Percentiles rank a stretch among this genome's conserved stretches.
These are phyloP conservation scores for Graphiopsis chlorocephala DNA, from an alignment of 2,329 filamentous ascomycete species.

Conservation along the genomic window DNA sequence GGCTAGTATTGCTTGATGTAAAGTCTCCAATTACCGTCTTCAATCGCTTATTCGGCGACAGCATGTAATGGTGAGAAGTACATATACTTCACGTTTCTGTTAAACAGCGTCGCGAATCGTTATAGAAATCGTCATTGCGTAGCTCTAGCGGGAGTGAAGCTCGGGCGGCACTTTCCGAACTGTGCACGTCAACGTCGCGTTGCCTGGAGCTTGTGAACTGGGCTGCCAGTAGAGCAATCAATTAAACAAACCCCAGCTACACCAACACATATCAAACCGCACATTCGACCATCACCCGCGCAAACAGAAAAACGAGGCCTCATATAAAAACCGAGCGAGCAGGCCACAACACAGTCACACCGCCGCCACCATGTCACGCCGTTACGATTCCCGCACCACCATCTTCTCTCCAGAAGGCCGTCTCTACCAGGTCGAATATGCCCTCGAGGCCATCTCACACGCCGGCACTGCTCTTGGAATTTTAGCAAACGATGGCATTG, in stretches of 20 bases:
- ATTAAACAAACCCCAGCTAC: conserved; percentile 4
- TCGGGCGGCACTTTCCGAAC: conserved; percentile 12
- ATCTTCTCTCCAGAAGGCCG: conserved; percentile 99
- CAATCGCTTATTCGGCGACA: conserved; percentile 7
- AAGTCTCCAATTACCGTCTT: neutral
- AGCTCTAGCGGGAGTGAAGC: conserved; percentile 13
- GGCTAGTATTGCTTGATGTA: neutral
- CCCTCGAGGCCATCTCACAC: conserved; percentile 96
- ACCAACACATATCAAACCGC: neutral
- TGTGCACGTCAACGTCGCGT: conserved; percentile 16
- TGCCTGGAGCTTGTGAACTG: conserved; percentile 13
- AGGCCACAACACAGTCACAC: conserved; percentile 8
- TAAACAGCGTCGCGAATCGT: neutral
- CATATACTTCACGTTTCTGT: neutral
- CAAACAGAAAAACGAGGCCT: neutral
- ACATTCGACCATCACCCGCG: neutral
- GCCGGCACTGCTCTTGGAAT: conserved; percentile 96
- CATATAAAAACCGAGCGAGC: neutral
- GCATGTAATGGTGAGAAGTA: neutral
- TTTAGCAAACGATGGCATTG: conserved; percentile 95
- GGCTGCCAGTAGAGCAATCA: conserved; percentile 10
- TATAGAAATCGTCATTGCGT: conserved; percentile 16
- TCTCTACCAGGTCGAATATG: conserved; percentile 99
- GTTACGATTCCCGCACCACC: conserved; percentile 61
- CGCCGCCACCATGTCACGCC: conserved; percentile 31